A percentile compares a stretch with the other conserved stretches of the same genome.
Evolutionary conservation across 2,329 filamentous ascomycete species (phyloP).

Genomic region (Westerdykella aurantiaca): DNA sequence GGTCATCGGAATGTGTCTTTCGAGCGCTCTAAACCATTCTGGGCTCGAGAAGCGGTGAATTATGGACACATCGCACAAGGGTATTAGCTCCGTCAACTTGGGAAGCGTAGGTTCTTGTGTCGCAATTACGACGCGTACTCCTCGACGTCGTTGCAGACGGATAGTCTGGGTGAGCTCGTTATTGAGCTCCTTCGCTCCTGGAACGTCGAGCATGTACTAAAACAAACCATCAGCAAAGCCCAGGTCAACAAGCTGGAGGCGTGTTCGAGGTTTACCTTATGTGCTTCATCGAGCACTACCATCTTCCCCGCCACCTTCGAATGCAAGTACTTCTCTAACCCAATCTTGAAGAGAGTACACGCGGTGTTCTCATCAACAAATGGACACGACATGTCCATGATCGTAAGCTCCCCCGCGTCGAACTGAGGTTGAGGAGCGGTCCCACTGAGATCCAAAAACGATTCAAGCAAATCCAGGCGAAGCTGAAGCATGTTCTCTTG

Average conservation of each 20-base stretch:
- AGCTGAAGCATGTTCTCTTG: constrained; percentile 55
- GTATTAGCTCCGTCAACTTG: constrained; percentile 56
- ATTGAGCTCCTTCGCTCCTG: constrained; percentile 55
- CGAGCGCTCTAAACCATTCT: constrained; percentile 52
- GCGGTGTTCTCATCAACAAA: constrained; percentile 62
- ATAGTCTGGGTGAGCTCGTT: constrained; percentile 58
- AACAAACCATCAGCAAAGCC: background rate
- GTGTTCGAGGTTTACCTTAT: constrained; percentile 51
- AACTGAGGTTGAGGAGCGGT: constrained; percentile 9
- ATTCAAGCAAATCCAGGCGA: constrained; percentile 58
- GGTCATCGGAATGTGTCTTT: constrained; percentile 25
- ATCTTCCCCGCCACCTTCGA: constrained; percentile 45
- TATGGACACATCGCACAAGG: constrained; percentile 65
- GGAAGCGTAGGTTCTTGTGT: constrained; percentile 70
- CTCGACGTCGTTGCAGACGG: constrained; percentile 65
- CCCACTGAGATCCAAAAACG: constrained; percentile 49
- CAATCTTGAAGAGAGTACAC: constrained; percentile 68
- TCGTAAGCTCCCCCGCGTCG: constrained; percentile 51
- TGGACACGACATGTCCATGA: constrained; percentile 68
- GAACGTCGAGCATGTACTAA: constrained; percentile 54
- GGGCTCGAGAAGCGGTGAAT: constrained; percentile 68
- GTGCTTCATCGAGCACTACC: constrained; percentile 69
- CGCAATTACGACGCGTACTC: constrained; percentile 61
- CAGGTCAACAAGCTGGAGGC: background rate
- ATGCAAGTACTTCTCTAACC: constrained; percentile 60